Base-by-base conservation (phyloP, 192 early-diverging fungal genomes). In the Podila minutissima region DNA sequence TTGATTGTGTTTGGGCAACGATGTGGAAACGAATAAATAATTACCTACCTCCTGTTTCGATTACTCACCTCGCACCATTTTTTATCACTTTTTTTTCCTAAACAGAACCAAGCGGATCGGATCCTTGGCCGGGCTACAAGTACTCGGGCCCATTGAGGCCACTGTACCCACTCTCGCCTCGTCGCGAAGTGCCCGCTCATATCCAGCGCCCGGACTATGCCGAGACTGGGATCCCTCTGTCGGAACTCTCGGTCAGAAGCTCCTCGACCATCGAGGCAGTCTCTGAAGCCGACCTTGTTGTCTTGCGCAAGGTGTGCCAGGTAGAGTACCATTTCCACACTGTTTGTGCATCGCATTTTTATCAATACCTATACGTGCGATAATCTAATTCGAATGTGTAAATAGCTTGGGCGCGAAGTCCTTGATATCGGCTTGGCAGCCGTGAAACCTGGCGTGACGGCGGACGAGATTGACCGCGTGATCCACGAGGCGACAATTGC, bases 401-500 rank as follows among this genome's bases (percentile, higher is more conserved):
- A 0, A 9, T 76, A 95, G 92, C 82, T 97, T 51, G 88, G 88
- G 13, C 92, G 97, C 41, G 98, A 99, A 77, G 95, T 98, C 13
- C 88, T 99, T 6, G 95, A 98, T 68, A 92, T 85, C 66, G 98
- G 94, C 29, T 88, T 91, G 12, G 91, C 92, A 8, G 93, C 94
- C 31, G 83, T 96, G 49, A 86, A 88, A 46, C 89, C 91, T 37
- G 98, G 98, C 7, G 89, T 94, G 2, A 98, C 97, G 0, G 97
- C 97, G 0, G 97, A 98, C 71, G 96, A 97, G 79, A 96, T 99
- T 67, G 98, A 99, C 74, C 88, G 95, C 12, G 88, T 97, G 46
- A 92, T 98, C 61, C 98, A 99, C 67, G 97, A 98, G 69, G 98
- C 97, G 10, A 93, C 90, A 2, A 90, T 99, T 59, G 96, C 90